Base-by-base conservation (phyloP, 768 basidiomycete species). In the Leccinellum albellum region DNA sequence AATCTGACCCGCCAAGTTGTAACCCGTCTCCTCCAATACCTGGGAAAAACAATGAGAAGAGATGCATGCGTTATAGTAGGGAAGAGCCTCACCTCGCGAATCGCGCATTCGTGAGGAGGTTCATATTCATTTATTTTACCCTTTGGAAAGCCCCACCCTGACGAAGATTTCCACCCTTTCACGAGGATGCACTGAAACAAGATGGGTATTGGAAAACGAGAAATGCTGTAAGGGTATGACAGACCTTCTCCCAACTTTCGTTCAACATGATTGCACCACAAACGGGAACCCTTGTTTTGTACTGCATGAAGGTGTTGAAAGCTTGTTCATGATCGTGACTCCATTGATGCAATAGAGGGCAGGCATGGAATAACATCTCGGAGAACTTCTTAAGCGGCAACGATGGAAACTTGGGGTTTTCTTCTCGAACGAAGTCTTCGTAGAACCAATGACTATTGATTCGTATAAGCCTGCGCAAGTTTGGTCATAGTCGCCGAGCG, bases 121-220 rank as follows among this genome's bases (percentile, higher is more conserved):
- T 99, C 97, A 58, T 89, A 83, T 70, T 95, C 88, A 66, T 99
- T 99, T 72, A 98, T 98, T 76, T 99, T 99, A n/a, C 97, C 97
- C 70, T 96, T 91, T 7, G 97, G 97, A 73, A 98, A 99, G n/a
- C 93, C 89, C 97, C 97, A 99, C 7, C 94, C 92, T 2, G 97
- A 91, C 20, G 88, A 91, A 33, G 92, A 85, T 73, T 97, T 98
- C 93, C 93, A 98, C 7, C 97, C 97, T 74, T 97, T 94, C 57
- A 99, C 97, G 58, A 99, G 82, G n/a, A 99, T 80, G 67, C 92
- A 94, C 95, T 98, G 51, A 50, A 55, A 33, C 28, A 45, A 55
- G 60, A 57, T 56, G 21, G 31, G 42, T 42, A 55, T 59, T 42
- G 54, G 56, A 46, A 64, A 52, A 50, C 53, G 53, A 53, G 47